Conservation (phyloP, 1,284 basidiomycete genomes). For the Sanghuangporus baumii region DNA sequence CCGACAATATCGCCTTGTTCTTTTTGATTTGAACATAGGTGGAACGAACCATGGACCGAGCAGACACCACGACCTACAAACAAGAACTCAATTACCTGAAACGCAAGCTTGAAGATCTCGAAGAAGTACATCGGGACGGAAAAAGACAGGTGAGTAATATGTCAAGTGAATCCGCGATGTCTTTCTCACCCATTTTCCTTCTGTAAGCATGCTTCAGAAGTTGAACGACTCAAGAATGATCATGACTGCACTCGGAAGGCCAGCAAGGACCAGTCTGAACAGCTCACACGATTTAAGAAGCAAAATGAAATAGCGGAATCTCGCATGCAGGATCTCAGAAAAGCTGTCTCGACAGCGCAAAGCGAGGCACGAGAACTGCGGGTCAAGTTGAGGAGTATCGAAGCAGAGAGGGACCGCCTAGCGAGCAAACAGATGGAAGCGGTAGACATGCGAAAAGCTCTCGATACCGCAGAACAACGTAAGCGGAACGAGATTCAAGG, state of each 20-base stretch:
- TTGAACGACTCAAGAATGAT: slow-evolving; percentile 55
- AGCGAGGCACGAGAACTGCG: slow-evolving; percentile 58
- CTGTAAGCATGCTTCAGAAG: slow-evolving; percentile 49
- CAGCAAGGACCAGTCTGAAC: slow-evolving; percentile 47
- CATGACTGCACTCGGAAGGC: slow-evolving; percentile 43
- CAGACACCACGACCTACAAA: slow-evolving; percentile 1
- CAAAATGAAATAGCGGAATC: slow-evolving; percentile 49
- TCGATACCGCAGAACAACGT: slow-evolving; percentile 43
- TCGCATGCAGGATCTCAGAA: slow-evolving; percentile 55
- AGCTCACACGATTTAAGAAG: slow-evolving; percentile 56
- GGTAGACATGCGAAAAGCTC: slow-evolving; percentile 45
- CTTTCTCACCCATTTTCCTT: slow-evolving; percentile 4
- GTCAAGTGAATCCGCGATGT: background rate
- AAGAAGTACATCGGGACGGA: slow-evolving; percentile 55
- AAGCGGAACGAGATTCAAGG: slow-evolving; percentile 49
- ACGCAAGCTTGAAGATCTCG: slow-evolving; percentile 62
- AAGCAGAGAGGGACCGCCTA: slow-evolving; percentile 52
- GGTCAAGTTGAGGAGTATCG: slow-evolving; percentile 50
- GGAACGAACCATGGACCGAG: background rate
- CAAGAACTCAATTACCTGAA: slow-evolving; percentile 36
- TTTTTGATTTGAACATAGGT: background rate
- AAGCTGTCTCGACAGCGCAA: slow-evolving; percentile 42
- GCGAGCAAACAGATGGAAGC: slow-evolving; percentile 46
- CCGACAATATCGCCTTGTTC: background rate
- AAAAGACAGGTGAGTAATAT: slow-evolving; percentile 53